These are phyloP conservation scores for Venturia effusa DNA, from an alignment of 2,329 filamentous ascomycete species.

Conservation along the genomic window DNA sequence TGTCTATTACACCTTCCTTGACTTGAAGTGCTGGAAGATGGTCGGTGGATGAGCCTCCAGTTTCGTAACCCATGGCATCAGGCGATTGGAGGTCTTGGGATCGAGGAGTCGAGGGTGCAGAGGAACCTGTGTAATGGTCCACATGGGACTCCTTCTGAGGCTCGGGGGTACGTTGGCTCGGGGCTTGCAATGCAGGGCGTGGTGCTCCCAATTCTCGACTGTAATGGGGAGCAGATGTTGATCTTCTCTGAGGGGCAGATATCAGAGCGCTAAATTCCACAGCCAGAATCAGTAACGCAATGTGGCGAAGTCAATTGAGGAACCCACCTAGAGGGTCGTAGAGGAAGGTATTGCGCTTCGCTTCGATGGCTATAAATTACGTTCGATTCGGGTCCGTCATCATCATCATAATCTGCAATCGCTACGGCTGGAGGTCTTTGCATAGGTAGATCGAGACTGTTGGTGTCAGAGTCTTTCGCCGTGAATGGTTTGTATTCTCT, in stretches of 20 bases:
- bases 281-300: not conserved
- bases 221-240: not conserved
- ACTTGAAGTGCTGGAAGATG: constrained; percentile 33
- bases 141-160: not conserved
- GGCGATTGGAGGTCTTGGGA: constrained; percentile 17
- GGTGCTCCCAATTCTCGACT: not conserved
- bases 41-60: constrained; percentile 23
- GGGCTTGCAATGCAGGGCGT: not conserved
- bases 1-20: constrained; percentile 29
- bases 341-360: not conserved
- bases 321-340: not conserved
- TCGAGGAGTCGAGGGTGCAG: constrained; percentile 7
- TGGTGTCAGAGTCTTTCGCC: not conserved
- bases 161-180: not conserved
- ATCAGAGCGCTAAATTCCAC: not conserved
- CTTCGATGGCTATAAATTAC: not conserved
- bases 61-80: constrained; percentile 22
- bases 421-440: not conserved
- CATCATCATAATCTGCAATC: not conserved
- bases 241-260: not conserved
- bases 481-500: constrained; percentile 3
- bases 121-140: not conserved
- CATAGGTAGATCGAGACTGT: not conserved
- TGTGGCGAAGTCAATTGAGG: not conserved
- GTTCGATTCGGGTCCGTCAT: not conserved